Evolutionary conservation across 164 flowering plant genomes (phyloP).

Genomic region (Vitis amurensis): DNA sequence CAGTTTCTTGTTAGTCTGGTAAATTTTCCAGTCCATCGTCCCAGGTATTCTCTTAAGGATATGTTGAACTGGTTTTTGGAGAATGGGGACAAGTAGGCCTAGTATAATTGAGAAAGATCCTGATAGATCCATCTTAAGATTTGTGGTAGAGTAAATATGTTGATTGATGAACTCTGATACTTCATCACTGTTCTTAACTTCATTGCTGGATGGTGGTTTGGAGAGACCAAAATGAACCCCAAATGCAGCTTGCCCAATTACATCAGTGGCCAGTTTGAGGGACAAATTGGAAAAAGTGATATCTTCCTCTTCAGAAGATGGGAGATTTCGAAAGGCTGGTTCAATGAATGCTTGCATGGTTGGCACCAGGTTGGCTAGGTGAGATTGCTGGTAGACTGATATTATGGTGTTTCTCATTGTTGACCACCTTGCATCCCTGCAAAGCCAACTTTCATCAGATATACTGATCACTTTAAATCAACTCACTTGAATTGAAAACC

Average conservation of each 20-base stretch:
- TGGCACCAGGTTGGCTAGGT: slow-evolving; percentile 73
- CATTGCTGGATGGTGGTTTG: slow-evolving; percentile 24
- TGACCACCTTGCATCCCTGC: slow-evolving; percentile 89
- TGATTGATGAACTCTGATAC: slow-evolving; percentile 74
- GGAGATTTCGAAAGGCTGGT: slow-evolving; percentile 56
- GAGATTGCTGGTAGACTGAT: slow-evolving; percentile 87
- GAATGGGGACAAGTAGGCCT: slow-evolving; percentile 77
- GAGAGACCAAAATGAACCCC: slow-evolving; percentile 89
- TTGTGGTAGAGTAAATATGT: slow-evolving; percentile 87
- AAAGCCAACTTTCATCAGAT: slow-evolving; percentile 1
- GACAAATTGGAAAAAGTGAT: slow-evolving; percentile 65
- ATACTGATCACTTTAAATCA: too few relatives aligned
- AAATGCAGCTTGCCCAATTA: slow-evolving; percentile 92
- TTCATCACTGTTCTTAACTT: slow-evolving; percentile 19
- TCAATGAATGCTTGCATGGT: slow-evolving; percentile 76
- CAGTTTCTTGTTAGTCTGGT: slow-evolving; percentile 52
- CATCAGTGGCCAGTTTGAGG: slow-evolving; percentile 78
- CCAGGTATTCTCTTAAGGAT: slow-evolving; percentile 75
- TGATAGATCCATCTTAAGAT: slow-evolving; percentile 87
- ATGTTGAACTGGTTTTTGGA: slow-evolving; percentile 81
- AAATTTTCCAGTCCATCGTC: slow-evolving; percentile 75
- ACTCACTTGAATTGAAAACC: too few relatives aligned
- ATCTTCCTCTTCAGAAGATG: slow-evolving; percentile 32
- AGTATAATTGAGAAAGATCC: slow-evolving; percentile 81
- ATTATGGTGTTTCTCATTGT: slow-evolving; percentile 83